Base-by-base conservation (phyloP, 805 yeast genomes). In the Wickerhamomyces queroliae region DNA sequence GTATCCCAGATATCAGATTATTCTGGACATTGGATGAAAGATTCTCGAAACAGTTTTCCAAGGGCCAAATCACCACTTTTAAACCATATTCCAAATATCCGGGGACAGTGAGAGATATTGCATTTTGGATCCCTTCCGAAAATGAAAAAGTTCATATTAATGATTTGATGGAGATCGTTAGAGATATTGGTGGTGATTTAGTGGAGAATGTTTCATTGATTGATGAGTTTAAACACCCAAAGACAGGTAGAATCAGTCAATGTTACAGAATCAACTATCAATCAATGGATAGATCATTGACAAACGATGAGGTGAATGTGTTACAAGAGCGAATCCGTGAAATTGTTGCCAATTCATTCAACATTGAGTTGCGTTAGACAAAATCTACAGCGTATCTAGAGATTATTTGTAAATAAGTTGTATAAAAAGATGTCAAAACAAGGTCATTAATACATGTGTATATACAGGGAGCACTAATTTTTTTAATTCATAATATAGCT, bases 241-340 rank as follows among this genome's bases (percentile, higher is more conserved):
- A 87, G 55, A 81, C 89, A 0, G 80, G 81, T 2, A 75, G 71
- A 49, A 75, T 66, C 47, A 83, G 95, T 8, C 83, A 84, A 52
- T 89, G 97, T 64, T 93, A 87, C 70, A 70, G 99, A 49, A 75
- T 93, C 43, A 83, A 83, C 56, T 93, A 88, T 64, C 98, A 93
- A 64, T 84, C 96, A 2, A 90, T 93, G 97, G 97, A 91, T 52
- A 76, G 96, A 53, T 83, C 84, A 42, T 68, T 93, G 49, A 87
- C 95, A 20, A 88, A 84, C 56, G 82, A 76, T 2, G 98, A 93
- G 59, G 74, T 93, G 39, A 91, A 91, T 55, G 67, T 53, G 1
- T 64, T 88, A 35, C 95, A 93, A 56, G 73, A 74, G 2, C 58
- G 65, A 29, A 85, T 91, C 20, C 78, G 86, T 45, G 49, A 58